A percentile compares a stretch with the other conserved stretches of the same genome.
These are phyloP conservation scores for Penicillium hordei DNA, from an alignment of 2,329 filamentous ascomycete species.

Conservation along the genomic window DNA sequence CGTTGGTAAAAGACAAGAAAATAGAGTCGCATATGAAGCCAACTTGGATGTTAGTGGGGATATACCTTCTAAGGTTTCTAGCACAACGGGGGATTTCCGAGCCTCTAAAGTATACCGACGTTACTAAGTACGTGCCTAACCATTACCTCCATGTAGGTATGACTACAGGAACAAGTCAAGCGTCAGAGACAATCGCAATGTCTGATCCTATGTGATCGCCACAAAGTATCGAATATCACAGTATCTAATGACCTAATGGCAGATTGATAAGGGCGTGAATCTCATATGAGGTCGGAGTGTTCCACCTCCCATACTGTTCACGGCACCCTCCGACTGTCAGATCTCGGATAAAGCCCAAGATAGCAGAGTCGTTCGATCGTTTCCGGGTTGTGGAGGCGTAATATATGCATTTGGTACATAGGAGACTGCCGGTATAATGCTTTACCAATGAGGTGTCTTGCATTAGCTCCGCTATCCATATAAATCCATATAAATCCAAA, in stretches of 20 bases:
- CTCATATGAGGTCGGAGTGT: background rate
- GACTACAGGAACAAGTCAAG: background rate
- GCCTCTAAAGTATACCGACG: background rate
- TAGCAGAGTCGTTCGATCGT: constrained; percentile 1
- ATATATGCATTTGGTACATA: background rate
- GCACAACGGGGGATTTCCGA: background rate
- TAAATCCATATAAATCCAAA: too few species aligned
- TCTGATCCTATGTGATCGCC: background rate
- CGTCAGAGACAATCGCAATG: background rate
- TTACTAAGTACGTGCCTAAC: background rate
- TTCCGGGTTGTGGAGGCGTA: background rate
- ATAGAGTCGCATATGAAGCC: background rate
- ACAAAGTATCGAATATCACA: background rate
- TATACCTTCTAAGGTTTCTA: background rate
- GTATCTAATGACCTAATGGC: background rate
- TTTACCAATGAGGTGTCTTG: background rate
- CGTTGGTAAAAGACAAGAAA: background rate
- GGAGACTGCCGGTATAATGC: background rate
- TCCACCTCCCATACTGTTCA: background rate
- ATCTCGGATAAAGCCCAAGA: constrained; percentile 8
- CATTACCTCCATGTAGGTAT: background rate
- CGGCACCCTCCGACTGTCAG: constrained; percentile 8
- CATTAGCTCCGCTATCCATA: background rate
- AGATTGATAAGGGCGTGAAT: constrained; percentile 1
- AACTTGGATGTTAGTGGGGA: background rate